Evolutionary conservation across 1,139 yeast genomes (phyloP).

Genomic region (Scheffersomyces titani): DNA sequence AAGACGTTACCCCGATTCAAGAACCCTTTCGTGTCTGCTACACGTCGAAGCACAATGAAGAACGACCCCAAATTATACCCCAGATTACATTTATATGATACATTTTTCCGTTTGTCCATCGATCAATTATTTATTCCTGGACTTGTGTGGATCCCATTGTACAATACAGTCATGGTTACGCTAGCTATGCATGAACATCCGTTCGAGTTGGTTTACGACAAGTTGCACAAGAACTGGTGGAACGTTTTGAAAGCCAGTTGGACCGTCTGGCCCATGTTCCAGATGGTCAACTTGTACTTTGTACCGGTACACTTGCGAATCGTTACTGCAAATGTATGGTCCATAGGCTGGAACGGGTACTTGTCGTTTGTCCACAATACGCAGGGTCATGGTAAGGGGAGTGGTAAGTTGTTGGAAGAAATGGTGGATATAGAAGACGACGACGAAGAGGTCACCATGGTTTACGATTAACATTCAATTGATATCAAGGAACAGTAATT

Average conservation of each 20-base stretch:
- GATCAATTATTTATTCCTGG: slow-evolving; percentile 36
- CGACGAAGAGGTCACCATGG: slow-evolving; percentile 31
- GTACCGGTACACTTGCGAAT: slow-evolving; percentile 45
- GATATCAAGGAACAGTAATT: too few relatives aligned
- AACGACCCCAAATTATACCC: slow-evolving; percentile 12
- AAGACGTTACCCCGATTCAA: slow-evolving; percentile 51
- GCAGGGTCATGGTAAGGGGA: slow-evolving; percentile 46
- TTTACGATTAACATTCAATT: slow-evolving; percentile 21
- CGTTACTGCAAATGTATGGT: slow-evolving; percentile 41
- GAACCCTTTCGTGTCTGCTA: slow-evolving; percentile 36
- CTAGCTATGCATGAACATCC: slow-evolving; percentile 42
- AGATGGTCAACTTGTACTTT: slow-evolving; percentile 37
- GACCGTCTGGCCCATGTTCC: slow-evolving; percentile 50
- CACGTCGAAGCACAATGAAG: slow-evolving; percentile 13
- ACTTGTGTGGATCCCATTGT: slow-evolving; percentile 47
- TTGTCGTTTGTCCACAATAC: slow-evolving; percentile 47
- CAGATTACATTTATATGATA: slow-evolving; percentile 30
- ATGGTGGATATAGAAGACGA: slow-evolving; percentile 42
- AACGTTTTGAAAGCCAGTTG: slow-evolving; percentile 42
- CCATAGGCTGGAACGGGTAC: slow-evolving; percentile 48
- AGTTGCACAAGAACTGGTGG: slow-evolving; percentile 45
- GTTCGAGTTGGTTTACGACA: slow-evolving; percentile 30
- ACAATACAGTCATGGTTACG: slow-evolving; percentile 41
- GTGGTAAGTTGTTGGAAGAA: slow-evolving; percentile 38
- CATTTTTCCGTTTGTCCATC: slow-evolving; percentile 33